These are phyloP conservation scores for Diatrype stigma DNA, from an alignment of 2,329 filamentous ascomycete species.

Conservation along the genomic window DNA sequence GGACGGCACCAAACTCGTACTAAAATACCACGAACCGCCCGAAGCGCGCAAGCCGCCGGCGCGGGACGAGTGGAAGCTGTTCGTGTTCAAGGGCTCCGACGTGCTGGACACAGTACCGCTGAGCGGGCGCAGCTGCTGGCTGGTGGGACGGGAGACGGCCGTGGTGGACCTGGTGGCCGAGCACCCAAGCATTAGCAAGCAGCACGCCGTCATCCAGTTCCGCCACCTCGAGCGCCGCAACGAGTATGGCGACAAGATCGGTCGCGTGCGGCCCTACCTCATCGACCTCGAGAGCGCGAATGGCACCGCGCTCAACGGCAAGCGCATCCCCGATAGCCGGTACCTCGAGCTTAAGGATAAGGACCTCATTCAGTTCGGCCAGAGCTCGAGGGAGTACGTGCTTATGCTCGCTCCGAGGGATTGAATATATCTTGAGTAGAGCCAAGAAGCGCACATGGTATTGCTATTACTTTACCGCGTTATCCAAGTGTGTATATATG, in stretches of 20 bases:
- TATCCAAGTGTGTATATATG: too few species aligned
- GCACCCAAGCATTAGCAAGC: conserved; percentile 90
- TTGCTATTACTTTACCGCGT: too few species aligned
- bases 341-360: conserved; percentile 85
- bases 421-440: conserved; percentile 24
- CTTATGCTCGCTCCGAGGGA: conserved; percentile 68
- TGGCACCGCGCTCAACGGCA: conserved; percentile 78
- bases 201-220: conserved; percentile 95
- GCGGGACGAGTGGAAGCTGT: conserved; percentile 80
- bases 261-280: conserved; percentile 78
- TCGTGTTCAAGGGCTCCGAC: conserved; percentile 82
- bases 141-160: conserved; percentile 74
- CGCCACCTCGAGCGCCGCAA: conserved; percentile 77
- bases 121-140: conserved; percentile 76
- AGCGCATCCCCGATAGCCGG: conserved; percentile 66
- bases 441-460: too few species aligned
- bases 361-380: conserved; percentile 84
- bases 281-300: conserved; percentile 94
- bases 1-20: conserved; percentile 68
- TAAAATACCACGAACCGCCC: conserved; percentile 94
- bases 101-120: conserved; percentile 80
- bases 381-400: conserved; percentile 91
- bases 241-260: conserved; percentile 80
- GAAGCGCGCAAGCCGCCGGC: conserved; percentile 85
- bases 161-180: conserved; percentile 82